phyloP scores from a whole-genome alignment of 768 basidiomycete genomes.

The Collybiopsis confluens region DNA sequence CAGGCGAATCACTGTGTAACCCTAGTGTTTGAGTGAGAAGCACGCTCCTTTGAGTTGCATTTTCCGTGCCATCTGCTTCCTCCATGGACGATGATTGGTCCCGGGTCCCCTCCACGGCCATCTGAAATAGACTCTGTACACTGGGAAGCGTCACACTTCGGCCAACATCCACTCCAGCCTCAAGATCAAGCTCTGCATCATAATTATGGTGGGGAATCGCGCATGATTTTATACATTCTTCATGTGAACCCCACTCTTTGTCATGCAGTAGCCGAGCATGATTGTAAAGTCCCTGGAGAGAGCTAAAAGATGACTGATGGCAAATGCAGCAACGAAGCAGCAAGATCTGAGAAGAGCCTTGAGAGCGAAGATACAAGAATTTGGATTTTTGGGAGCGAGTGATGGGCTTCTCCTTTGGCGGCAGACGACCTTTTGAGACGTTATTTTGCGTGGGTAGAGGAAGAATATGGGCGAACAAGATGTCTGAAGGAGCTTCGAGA shows the following conservation, averaged over 20 bases:
- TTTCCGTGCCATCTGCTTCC: conserved; percentile 8
- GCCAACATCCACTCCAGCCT: conserved; percentile 40
- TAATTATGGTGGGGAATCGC: conserved; percentile 21
- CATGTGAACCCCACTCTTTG: conserved; percentile 51
- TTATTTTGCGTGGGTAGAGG: conserved; percentile 18
- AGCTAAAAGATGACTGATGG: conserved; percentile 39
- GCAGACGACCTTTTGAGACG: conserved; percentile 20
- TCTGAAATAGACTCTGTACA: conserved; percentile 44
- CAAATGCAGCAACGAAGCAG: conserved; percentile 45
- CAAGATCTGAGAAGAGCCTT: conserved; percentile 11
- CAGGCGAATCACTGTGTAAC: conserved; percentile 44
- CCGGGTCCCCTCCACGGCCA: conserved; percentile 33
- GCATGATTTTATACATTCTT: conserved; percentile 50
- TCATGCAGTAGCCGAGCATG: conserved; percentile 47
- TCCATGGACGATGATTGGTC: neutral
- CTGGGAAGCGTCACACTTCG: conserved; percentile 40
- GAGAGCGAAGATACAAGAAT: conserved; percentile 29
- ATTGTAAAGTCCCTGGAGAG: conserved; percentile 51
- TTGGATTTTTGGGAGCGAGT: conserved; percentile 26
- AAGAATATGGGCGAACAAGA: conserved; percentile 30
- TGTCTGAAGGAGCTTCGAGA: conserved; percentile 35
- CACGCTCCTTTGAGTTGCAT: conserved; percentile 8
- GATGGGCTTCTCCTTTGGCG: conserved; percentile 23
- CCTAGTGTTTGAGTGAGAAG: conserved; percentile 41
- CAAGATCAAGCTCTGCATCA: conserved; percentile 28